phyloP scores from a whole-genome alignment of 108 stramenopile species.

The Parietichytrium sp. region DNA sequence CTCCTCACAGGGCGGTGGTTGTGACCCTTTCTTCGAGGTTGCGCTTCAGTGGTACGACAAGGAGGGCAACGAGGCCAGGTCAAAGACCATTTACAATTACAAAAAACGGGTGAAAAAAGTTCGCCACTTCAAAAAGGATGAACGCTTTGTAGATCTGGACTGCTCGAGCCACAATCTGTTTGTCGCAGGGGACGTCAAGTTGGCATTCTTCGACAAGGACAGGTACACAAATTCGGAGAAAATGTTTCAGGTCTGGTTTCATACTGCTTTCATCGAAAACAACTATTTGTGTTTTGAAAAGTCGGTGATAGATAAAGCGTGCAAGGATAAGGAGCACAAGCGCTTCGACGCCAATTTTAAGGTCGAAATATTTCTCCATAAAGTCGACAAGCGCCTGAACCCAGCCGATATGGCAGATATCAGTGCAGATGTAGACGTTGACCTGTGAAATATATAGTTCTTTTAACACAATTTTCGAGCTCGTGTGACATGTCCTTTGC shows the following conservation, averaged over 20 bases:
- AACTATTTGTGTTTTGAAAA: slow-evolving; percentile 44
- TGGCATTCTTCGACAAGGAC: slow-evolving; percentile 49
- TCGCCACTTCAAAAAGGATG: slow-evolving; percentile 43
- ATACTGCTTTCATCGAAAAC: slow-evolving; percentile 49
- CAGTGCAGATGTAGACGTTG: no score
- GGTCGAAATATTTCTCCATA: slow-evolving; percentile 46
- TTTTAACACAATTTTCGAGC: no score
- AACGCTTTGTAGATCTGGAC: slow-evolving; percentile 50
- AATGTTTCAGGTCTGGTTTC: slow-evolving; percentile 55
- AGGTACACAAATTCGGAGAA: not conserved
- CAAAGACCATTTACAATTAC: slow-evolving; percentile 33
- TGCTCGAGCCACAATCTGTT: slow-evolving; percentile 25
- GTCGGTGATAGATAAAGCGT: slow-evolving; percentile 48
- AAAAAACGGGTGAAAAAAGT: slow-evolving; percentile 20
- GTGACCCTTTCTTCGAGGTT: slow-evolving; percentile 33
- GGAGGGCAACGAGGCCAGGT: not conserved
- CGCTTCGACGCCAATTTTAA: slow-evolving; percentile 48
- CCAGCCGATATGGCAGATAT: slow-evolving; percentile 36
- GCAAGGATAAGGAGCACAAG: slow-evolving; percentile 53
- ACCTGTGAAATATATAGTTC: no score
- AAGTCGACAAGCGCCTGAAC: slow-evolving; percentile 37
- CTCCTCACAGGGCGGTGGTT: not conserved
- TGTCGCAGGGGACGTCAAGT: slow-evolving; percentile 41
- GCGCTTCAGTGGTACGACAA: not conserved
- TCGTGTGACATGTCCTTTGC: no score